phyloP scores from a whole-genome alignment of 23 red algal genomes.

The Gracilaria domingensis region DNA sequence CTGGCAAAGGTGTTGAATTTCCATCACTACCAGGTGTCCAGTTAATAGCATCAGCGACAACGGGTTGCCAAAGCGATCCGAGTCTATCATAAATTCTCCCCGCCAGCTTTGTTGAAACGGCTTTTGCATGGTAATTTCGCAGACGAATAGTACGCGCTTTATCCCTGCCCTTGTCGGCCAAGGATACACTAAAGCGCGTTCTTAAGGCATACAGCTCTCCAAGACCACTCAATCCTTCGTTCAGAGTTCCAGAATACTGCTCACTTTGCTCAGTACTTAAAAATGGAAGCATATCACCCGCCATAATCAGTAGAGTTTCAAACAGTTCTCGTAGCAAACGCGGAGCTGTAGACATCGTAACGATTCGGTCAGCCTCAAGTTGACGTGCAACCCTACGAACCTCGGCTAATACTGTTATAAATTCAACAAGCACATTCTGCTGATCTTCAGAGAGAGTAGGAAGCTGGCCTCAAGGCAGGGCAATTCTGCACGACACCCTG shows the following conservation, averaged over 20 bases:
- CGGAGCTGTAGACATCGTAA: neutral
- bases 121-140: neutral
- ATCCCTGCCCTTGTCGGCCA: neutral
- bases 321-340: conserved; percentile 6
- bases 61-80: neutral
- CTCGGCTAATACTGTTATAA: neutral
- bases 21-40: neutral
- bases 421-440: neutral
- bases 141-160: neutral
- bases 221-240: too few species aligned
- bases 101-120: neutral
- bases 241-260: too few species aligned
- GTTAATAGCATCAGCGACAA: neutral
- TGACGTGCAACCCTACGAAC: neutral
- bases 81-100: neutral
- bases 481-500: too few species aligned
- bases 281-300: neutral
- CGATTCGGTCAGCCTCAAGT: neutral
- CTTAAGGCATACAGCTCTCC: neutral
- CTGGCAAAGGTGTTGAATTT: neutral
- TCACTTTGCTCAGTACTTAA: too few species aligned
- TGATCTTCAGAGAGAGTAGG: neutral
- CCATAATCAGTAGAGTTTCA: neutral
- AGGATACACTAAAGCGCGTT: neutral
- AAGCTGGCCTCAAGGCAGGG: too few species aligned